These are phyloP conservation scores for Henckelia pumila DNA, from an alignment of 257 asterid species.

Conservation along the genomic window DNA sequence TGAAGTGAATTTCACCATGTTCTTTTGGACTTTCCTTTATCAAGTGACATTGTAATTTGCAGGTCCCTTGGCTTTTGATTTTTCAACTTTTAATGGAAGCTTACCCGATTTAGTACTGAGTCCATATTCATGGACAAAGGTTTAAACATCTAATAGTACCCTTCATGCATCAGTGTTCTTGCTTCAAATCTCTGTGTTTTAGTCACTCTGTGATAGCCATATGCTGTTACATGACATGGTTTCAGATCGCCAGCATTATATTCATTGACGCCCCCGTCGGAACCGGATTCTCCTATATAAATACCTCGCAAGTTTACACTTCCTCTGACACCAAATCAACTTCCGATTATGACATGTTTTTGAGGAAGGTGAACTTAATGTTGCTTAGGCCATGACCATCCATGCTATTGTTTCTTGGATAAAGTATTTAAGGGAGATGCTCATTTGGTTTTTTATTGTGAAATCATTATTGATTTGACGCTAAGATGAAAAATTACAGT, in stretches of 20 bases:
- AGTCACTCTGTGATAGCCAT: neutral
- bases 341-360: conserved; percentile 23
- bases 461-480: neutral
- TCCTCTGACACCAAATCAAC: conserved; percentile 31
- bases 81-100: conserved; percentile 37
- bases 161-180: neutral
- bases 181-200: neutral
- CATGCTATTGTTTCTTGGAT: neutral
- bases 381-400: neutral
- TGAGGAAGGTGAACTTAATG: conserved; percentile 34
- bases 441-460: neutral
- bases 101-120: conserved; percentile 39
- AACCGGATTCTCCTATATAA: conserved; percentile 48
- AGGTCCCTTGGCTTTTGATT: conserved; percentile 57
- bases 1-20: too few relatives aligned
- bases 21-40: too few relatives aligned
- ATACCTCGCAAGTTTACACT: conserved; percentile 23
- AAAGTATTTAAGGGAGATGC: too few relatives aligned
- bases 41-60: too few relatives aligned
- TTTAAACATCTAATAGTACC: neutral
- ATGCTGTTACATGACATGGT: neutral
- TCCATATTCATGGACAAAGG: conserved; percentile 77
- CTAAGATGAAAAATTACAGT: conserved; percentile 34
- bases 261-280: conserved; percentile 50
- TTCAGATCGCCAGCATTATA: conserved; percentile 44